Evolutionary conservation across 78 protist genomes (phyloP).

Genomic region (Dictyostelium purpureum): DNA sequence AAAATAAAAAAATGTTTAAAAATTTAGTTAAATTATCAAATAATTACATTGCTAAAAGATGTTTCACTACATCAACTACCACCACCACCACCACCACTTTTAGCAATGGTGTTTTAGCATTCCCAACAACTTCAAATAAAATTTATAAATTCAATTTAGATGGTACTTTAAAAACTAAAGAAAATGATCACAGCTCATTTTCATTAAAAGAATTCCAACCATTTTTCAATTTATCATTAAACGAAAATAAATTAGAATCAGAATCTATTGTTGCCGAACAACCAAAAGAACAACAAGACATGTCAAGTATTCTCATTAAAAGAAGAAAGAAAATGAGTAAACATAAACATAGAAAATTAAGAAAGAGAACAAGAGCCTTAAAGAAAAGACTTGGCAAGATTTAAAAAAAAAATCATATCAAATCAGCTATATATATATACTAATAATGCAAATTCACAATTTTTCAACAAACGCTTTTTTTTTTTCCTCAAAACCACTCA

Average conservation of each 20-base stretch:
- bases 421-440: too few species aligned
- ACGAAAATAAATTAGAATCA: neutral
- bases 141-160: constrained; percentile 19
- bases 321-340: constrained; percentile 57
- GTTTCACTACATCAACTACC: too few species aligned
- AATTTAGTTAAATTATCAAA: too few species aligned
- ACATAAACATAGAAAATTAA: constrained; percentile 69
- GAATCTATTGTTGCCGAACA: neutral
- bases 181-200: too few species aligned
- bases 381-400: constrained; percentile 78
- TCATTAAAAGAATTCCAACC: neutral
- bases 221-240: neutral
- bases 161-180: neutral
- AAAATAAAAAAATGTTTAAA: too few species aligned
- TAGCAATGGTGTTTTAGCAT: neutral
- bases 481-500: too few species aligned
- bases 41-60: too few species aligned
- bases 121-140: neutral
- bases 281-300: neutral
- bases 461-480: too few species aligned
- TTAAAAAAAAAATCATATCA: too few species aligned
- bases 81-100: neutral
- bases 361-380: constrained; percentile 59
- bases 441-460: too few species aligned
- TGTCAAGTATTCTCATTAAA: constrained; percentile 45